Conservation (phyloP, 2,329 filamentous ascomycete genomes). For the Sporothrix euskadiensis region DNA sequence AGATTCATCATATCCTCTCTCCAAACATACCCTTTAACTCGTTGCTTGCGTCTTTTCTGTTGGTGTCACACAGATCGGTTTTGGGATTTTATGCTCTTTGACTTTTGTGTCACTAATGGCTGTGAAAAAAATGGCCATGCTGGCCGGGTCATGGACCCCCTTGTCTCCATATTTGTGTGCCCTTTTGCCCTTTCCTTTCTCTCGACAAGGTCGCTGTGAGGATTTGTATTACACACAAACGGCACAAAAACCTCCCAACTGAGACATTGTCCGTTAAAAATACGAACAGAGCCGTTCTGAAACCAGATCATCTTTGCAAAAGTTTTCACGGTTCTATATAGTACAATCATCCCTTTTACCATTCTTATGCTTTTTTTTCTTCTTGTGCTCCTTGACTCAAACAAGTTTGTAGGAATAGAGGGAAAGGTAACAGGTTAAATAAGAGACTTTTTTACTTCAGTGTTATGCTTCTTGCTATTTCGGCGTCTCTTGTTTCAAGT, state of each 20-base stretch:
- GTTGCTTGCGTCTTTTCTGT: not conserved
- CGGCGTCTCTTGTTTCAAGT: not conserved
- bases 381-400: conserved; percentile 22
- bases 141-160: not conserved
- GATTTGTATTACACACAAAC: conserved; percentile 23
- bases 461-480: conserved; percentile 6
- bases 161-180: not conserved
- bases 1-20: not conserved
- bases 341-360: not conserved
- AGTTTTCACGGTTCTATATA: not conserved
- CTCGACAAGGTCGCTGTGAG: not conserved
- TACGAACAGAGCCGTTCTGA: not conserved
- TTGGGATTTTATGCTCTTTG: conserved; percentile 10
- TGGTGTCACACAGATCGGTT: not conserved
- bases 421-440: conserved; percentile 4
- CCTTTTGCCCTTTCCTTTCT: not conserved
- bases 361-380: not conserved
- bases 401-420: not conserved
- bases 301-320: not conserved
- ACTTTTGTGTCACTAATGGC: conserved; percentile 17
- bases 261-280: conserved; percentile 21
- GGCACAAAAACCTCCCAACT: conserved; percentile 19
- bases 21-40: not conserved
- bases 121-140: not conserved
- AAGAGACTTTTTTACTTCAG: not conserved